These are phyloP conservation scores for Backusella luteola DNA, from an alignment of 192 early-diverging fungal genomes.

Conservation along the genomic window DNA sequence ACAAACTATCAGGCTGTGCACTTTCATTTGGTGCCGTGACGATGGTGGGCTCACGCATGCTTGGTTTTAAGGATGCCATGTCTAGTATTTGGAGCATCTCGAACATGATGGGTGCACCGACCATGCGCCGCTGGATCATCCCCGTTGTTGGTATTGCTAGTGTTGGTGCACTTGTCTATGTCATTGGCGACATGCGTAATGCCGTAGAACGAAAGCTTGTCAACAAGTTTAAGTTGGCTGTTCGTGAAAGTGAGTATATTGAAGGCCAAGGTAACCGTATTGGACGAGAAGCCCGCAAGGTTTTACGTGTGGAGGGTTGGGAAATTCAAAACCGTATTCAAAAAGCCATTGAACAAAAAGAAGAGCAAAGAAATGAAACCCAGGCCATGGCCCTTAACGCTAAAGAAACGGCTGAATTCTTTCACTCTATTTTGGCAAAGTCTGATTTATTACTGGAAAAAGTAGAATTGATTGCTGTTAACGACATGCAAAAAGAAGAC, in stretches of 20 bases:
- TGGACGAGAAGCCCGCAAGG: slow-evolving; percentile 60
- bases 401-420: slow-evolving; percentile 13
- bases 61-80: slow-evolving; percentile 33
- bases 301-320: slow-evolving; percentile 67
- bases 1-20: slow-evolving; percentile 28
- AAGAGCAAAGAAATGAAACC: slow-evolving; percentile 59
- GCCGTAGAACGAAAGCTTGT: slow-evolving; percentile 71
- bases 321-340: slow-evolving; percentile 69
- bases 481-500: not conserved
- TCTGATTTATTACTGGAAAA: slow-evolving; percentile 17
- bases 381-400: slow-evolving; percentile 37
- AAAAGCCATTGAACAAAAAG: slow-evolving; percentile 71
- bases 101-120: slow-evolving; percentile 59
- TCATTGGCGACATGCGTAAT: slow-evolving; percentile 68
- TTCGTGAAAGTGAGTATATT: slow-evolving; percentile 51
- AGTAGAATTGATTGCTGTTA: not conserved
- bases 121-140: slow-evolving; percentile 58
- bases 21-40: slow-evolving; percentile 32
- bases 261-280: slow-evolving; percentile 64
- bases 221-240: slow-evolving; percentile 49
- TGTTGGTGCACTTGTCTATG: slow-evolving; percentile 59
- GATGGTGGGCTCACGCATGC: slow-evolving; percentile 36
- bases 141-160: slow-evolving; percentile 59
- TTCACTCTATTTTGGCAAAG: not conserved
- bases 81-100: slow-evolving; percentile 43